A percentile compares a stretch with the other conserved stretches of the same genome.
phyloP scores from a whole-genome alignment of 169 alveolate species.

The Neospora caninum region DNA sequence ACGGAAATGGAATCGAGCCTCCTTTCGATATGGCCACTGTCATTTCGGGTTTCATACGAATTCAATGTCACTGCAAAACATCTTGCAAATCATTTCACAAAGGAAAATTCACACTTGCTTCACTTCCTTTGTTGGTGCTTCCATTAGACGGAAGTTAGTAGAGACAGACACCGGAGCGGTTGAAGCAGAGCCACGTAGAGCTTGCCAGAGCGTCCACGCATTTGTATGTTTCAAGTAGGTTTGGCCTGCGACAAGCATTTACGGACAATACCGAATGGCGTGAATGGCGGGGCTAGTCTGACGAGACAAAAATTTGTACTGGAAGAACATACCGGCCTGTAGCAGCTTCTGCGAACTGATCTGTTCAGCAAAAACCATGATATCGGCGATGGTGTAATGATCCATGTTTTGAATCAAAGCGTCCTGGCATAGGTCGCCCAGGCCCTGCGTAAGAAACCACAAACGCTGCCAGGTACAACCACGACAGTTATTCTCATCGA shows the following conservation, averaged over 20 bases:
- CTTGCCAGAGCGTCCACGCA: slow-evolving; percentile 46
- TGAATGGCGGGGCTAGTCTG: neutral
- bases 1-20: neutral
- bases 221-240: slow-evolving; percentile 27
- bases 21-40: neutral
- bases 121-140: neutral
- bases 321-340: slow-evolving; percentile 26
- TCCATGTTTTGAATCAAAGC: slow-evolving; percentile 44
- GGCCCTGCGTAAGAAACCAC: neutral
- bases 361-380: slow-evolving; percentile 35
- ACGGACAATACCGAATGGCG: neutral
- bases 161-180: neutral
- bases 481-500: neutral
- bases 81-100: neutral
- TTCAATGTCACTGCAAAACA: neutral
- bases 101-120: slow-evolving; percentile 9
- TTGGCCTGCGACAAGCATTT: neutral
- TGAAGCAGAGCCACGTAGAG: slow-evolving; percentile 17
- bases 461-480: neutral
- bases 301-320: neutral
- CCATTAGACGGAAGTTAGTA: neutral
- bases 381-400: slow-evolving; percentile 31
- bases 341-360: slow-evolving; percentile 41
- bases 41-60: neutral
- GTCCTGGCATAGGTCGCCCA: slow-evolving; percentile 25